Conservation (phyloP, 352 stramenopile species). For the Phytophthora ramorum region DNA sequence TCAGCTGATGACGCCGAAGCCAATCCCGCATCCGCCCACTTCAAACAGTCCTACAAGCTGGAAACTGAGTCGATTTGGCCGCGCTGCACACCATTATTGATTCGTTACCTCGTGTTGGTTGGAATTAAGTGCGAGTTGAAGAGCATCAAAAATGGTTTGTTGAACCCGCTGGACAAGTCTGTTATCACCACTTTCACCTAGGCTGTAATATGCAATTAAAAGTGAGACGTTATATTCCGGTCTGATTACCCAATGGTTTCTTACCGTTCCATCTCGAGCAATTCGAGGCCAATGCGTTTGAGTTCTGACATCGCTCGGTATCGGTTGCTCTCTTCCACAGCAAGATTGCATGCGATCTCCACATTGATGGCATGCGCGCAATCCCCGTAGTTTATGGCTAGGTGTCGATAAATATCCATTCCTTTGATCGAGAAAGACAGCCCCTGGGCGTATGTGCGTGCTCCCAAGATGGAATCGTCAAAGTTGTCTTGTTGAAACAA, state of each 20-base stretch:
- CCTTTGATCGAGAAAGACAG: conserved; percentile 57
- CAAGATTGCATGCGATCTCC: conserved; percentile 69
- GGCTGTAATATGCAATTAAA: conserved; percentile 11
- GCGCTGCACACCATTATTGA: background rate
- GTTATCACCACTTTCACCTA: conserved; percentile 9
- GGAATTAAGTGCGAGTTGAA: conserved; percentile 46
- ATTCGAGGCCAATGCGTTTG: conserved; percentile 34
- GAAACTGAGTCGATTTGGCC: background rate
- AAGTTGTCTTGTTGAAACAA: conserved; percentile 68
- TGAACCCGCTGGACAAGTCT: conserved; percentile 34
- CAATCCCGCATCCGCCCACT: conserved; percentile 51
- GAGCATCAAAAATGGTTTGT: conserved; percentile 55
- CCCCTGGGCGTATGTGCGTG: conserved; percentile 53
- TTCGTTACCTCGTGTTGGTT: conserved; percentile 48
- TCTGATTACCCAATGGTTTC: background rate
- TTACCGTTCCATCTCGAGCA: conserved; percentile 43
- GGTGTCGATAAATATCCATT: conserved; percentile 63
- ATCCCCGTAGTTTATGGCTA: conserved; percentile 71
- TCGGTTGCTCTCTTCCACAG: conserved; percentile 35
- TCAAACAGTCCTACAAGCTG: conserved; percentile 50
- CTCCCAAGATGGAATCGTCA: conserved; percentile 50
- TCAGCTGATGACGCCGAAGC: conserved; percentile 25
- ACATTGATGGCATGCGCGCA: conserved; percentile 61
- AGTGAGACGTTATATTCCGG: conserved; percentile 1
- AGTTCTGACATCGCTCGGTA: conserved; percentile 55